Evolutionary conservation across 345 rosid genomes (phyloP).

Genomic region (Citrus sinensis): DNA sequence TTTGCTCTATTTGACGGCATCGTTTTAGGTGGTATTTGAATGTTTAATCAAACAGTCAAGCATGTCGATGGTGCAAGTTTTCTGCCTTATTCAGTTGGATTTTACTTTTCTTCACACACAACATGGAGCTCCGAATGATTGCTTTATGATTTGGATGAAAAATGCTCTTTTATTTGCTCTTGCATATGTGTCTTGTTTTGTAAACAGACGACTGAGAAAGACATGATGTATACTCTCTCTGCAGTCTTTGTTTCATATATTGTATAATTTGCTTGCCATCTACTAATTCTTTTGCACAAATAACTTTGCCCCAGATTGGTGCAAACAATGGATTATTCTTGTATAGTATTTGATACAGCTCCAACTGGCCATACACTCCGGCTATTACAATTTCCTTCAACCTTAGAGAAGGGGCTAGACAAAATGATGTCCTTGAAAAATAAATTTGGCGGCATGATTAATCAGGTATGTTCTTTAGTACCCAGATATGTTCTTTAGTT

Average conservation of each 20-base stretch:
- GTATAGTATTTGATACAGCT: constrained; percentile 95
- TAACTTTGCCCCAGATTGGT: constrained; percentile 60
- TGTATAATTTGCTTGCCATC: neutral
- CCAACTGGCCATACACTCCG: constrained; percentile 99
- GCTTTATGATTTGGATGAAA: neutral
- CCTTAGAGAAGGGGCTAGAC: constrained; percentile 90
- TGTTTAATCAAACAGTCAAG: neutral
- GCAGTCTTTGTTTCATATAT: neutral
- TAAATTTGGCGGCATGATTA: constrained; percentile 89
- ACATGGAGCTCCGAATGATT: neutral
- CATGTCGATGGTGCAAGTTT: neutral
- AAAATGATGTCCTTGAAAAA: constrained; percentile 89
- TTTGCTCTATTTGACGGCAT: neutral
- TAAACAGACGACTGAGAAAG: neutral
- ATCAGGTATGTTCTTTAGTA: constrained; percentile 56
- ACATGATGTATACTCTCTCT: neutral
- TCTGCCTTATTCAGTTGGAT: neutral
- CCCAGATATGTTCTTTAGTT: constrained; percentile 51
- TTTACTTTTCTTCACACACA: neutral
- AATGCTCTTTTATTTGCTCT: neutral
- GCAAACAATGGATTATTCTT: constrained; percentile 97
- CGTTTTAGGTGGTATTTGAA: neutral
- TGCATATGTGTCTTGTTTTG: neutral
- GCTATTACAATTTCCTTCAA: constrained; percentile 87
- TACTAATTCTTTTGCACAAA: constrained; percentile 3